These are phyloP conservation scores for Chamaenerion angustifolium DNA, from an alignment of 345 rosid species.

Conservation along the genomic window DNA sequence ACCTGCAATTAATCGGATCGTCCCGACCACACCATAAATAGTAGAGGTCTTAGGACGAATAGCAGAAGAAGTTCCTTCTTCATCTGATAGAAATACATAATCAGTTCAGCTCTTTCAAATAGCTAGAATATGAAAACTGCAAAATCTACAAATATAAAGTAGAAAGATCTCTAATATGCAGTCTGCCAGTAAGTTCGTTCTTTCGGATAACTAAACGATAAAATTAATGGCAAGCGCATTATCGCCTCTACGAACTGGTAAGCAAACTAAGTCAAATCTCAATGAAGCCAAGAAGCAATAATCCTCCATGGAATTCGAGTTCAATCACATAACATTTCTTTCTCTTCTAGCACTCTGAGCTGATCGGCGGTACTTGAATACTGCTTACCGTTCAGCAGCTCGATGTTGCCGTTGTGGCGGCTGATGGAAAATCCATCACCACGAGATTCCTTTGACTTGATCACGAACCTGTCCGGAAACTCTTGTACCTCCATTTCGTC, in stretches of 20 bases:
- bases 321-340: neutral
- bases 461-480: constrained; percentile 58
- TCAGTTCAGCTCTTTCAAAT: neutral
- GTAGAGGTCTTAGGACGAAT: constrained; percentile 33
- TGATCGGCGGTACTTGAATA: neutral
- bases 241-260: too few relatives aligned
- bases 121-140: neutral
- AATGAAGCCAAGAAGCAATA: too few relatives aligned
- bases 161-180: too few relatives aligned
- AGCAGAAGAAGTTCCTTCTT: constrained; percentile 33
- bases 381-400: constrained; percentile 43
- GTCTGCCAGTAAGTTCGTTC: too few relatives aligned
- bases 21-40: constrained; percentile 77
- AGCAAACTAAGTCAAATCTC: too few relatives aligned
- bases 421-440: constrained; percentile 52
- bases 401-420: constrained; percentile 58
- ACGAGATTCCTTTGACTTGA: constrained; percentile 45
- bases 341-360: neutral
- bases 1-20: constrained; percentile 85
- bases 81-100: neutral
- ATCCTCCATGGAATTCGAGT: too few relatives aligned
- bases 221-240: too few relatives aligned
- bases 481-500: constrained; percentile 62
- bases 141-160: too few relatives aligned
- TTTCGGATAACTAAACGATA: too few relatives aligned